phyloP scores from a whole-genome alignment of 2,329 filamentous ascomycete genomes.

The Aspergillus sp. region DNA sequence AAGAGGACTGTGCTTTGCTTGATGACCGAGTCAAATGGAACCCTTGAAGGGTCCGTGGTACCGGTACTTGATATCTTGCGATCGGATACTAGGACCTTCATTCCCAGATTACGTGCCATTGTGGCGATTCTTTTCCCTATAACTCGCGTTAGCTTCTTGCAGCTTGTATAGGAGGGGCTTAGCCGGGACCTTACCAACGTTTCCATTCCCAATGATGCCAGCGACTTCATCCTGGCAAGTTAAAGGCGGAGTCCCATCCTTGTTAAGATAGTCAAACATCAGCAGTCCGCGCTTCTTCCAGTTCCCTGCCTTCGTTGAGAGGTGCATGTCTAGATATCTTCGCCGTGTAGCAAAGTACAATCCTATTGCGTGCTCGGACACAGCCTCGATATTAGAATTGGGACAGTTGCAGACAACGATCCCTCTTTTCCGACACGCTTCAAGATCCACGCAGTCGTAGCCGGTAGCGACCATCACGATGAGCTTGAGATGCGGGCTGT shows the following conservation, averaged over 20 bases:
- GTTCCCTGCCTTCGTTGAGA: conserved; percentile 33
- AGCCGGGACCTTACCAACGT: conserved; percentile 36
- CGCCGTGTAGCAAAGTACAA: conserved; percentile 50
- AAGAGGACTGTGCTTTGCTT: conserved; percentile 31
- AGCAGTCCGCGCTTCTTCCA: conserved; percentile 44
- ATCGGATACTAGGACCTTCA: conserved; percentile 51
- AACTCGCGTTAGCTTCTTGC: not conserved
- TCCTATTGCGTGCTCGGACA: conserved; percentile 52
- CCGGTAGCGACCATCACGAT: conserved; percentile 50
- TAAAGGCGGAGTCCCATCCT: conserved; percentile 39
- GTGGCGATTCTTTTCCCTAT: conserved; percentile 44
- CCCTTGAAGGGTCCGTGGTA: conserved; percentile 9
- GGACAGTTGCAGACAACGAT: conserved; percentile 50
- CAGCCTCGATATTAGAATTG: conserved; percentile 48
- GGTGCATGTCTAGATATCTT: conserved; percentile 40
- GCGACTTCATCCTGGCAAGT: conserved; percentile 50
- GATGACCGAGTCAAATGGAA: conserved; percentile 31
- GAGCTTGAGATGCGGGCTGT: conserved; percentile 46
- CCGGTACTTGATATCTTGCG: conserved; percentile 38
- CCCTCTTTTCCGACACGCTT: conserved; percentile 43
- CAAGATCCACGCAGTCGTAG: conserved; percentile 48
- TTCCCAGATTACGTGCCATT: conserved; percentile 48
- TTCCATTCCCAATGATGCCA: conserved; percentile 53
- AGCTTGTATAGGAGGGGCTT: not conserved
- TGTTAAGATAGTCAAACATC: conserved; percentile 28